Conservation (phyloP, 257 asterid genomes). For the Nicotiana tabacum region DNA sequence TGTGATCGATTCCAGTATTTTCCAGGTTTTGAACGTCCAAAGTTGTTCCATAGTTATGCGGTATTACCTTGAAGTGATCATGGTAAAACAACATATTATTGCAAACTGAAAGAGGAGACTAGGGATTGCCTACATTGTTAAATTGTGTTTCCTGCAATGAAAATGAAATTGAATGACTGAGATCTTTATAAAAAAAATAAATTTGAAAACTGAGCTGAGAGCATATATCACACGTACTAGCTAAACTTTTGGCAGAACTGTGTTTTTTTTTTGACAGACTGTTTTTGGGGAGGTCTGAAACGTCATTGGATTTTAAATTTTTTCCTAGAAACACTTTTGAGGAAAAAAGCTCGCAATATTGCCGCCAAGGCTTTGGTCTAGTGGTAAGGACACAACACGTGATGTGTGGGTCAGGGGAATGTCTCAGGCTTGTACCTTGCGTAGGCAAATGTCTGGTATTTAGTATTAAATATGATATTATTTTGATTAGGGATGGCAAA, state of each 20-base stretch:
- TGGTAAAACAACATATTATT: conserved; percentile 1
- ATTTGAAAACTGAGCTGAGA: background rate
- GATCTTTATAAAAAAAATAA: background rate
- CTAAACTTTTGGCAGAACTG: background rate
- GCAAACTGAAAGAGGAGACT: background rate
- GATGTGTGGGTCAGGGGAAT: too few relatives aligned
- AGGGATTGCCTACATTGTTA: background rate
- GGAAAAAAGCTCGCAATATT: background rate
- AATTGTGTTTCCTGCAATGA: conserved; percentile 1
- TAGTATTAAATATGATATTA: too few relatives aligned
- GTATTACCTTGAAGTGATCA: background rate
- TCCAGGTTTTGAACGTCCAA: background rate
- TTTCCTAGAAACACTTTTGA: background rate
- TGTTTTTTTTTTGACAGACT: background rate
- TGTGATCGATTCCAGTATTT: background rate
- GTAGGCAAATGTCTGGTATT: too few relatives aligned
- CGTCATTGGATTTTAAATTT: background rate
- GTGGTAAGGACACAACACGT: too few relatives aligned
- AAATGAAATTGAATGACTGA: background rate
- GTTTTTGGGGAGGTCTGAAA: background rate
- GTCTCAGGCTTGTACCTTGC: too few relatives aligned
- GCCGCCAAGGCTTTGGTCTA: too few relatives aligned
- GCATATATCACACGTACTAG: background rate
- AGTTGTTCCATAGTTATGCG: background rate
- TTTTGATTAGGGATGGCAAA: too few relatives aligned